Percentiles rank a stretch among this genome's conserved stretches.
These are phyloP conservation scores for Ambrosia artemisiifolia DNA, from an alignment of 129 eudicot species.

Conservation along the genomic window DNA sequence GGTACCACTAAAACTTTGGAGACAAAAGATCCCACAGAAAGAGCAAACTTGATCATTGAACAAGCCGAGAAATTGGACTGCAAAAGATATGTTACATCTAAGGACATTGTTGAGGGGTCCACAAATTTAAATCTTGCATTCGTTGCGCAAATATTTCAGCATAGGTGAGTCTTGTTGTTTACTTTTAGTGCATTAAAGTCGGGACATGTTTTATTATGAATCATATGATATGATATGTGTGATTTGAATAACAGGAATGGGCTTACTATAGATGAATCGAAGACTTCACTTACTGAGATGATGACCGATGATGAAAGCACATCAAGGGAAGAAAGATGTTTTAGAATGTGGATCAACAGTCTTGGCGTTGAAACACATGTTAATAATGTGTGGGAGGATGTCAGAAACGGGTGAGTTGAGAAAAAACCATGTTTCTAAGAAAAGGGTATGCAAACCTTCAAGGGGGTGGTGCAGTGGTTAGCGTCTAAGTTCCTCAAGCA, in stretches of 20 bases:
- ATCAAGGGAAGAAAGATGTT: slow-evolving; percentile 80
- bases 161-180: slow-evolving; percentile 36
- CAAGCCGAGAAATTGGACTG: slow-evolving; percentile 70
- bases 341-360: slow-evolving; percentile 84
- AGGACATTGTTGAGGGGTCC: slow-evolving; percentile 65
- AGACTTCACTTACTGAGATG: slow-evolving; percentile 55
- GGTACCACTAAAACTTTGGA: slow-evolving; percentile 45
- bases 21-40: slow-evolving; percentile 54
- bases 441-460: background rate
- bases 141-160: slow-evolving; percentile 65
- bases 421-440: background rate
- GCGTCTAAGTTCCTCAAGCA: too few relatives aligned
- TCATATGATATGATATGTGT: slow-evolving; percentile 4
- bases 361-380: slow-evolving; percentile 74
- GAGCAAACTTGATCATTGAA: slow-evolving; percentile 57
- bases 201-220: background rate
- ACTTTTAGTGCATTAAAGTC: background rate
- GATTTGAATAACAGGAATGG: slow-evolving; percentile 58
- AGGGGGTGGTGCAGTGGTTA: too few relatives aligned
- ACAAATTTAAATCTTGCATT: slow-evolving; percentile 66
- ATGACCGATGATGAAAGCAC: slow-evolving; percentile 69
- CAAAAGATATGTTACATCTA: slow-evolving; percentile 57
- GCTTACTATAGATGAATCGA: slow-evolving; percentile 40
- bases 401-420: slow-evolving; percentile 54
- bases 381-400: slow-evolving; percentile 77